Conservation (phyloP, 257 asterid genomes). For the Asclepias syriaca region DNA sequence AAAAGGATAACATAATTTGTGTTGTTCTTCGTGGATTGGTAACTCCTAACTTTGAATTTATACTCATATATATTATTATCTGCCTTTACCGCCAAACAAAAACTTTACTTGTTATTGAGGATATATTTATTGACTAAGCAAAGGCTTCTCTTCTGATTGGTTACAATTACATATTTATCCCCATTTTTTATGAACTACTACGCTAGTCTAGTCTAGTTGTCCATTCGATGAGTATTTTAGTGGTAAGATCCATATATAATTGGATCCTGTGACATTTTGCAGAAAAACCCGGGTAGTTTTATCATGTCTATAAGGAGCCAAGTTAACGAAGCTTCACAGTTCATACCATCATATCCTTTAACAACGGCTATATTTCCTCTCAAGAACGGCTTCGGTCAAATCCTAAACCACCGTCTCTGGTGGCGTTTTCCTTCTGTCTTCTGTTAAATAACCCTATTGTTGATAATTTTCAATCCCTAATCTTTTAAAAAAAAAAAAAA, state of each 20-base stretch:
- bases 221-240: too few relatives aligned
- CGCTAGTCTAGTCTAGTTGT: too few relatives aligned
- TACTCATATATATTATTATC: not conserved
- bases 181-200: too few relatives aligned
- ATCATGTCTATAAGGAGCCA: too few relatives aligned
- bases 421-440: not conserved
- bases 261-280: not conserved
- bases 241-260: too few relatives aligned
- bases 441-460: not conserved
- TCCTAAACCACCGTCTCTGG: not conserved
- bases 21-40: conserved; percentile 7
- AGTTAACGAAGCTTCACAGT: not conserved
- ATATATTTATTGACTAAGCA: not conserved
- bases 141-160: not conserved
- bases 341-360: not conserved
- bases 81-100: not conserved
- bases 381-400: not conserved
- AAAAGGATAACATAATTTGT: not conserved
- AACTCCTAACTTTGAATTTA: not conserved
- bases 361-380: conserved; percentile 12
- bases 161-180: not conserved
- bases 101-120: not conserved
- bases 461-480: not conserved
- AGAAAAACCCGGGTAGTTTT: not conserved
- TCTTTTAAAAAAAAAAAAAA: too few relatives aligned